Evolutionary conservation across 176 grass and related monocot genomes (phyloP).

Genomic region (Avena eriantha): DNA sequence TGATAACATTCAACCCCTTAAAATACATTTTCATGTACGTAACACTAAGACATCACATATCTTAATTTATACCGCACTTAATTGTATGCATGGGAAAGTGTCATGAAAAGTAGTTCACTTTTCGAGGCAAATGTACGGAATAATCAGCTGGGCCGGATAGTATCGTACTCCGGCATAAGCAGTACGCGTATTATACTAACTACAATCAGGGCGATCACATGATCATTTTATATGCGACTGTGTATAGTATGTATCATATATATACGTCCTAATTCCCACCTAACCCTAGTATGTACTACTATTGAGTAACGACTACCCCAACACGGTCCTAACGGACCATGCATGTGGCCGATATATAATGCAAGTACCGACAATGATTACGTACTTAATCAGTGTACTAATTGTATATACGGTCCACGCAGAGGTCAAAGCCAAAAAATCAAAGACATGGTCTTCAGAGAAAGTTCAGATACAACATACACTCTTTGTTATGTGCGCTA

Average conservation of each 20-base stretch:
- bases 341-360: neutral
- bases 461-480: slow-evolving; percentile 28
- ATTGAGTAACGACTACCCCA: neutral
- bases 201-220: neutral
- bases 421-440: neutral
- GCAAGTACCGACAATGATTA: neutral
- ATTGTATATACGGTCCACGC: slow-evolving; percentile 16
- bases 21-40: neutral
- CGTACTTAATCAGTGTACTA: slow-evolving; percentile 19
- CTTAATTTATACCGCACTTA: neutral
- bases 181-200: too few relatives aligned
- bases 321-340: neutral
- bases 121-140: slow-evolving; percentile 11
- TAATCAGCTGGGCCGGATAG: neutral
- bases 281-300: neutral
- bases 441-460: slow-evolving; percentile 4
- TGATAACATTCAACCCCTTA: neutral
- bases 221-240: neutral
- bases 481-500: neutral
- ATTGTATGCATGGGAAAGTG: neutral
- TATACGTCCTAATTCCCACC: neutral
- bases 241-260: neutral
- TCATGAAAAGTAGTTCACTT: slow-evolving; percentile 2
- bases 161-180: too few relatives aligned
- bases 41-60: neutral